Evolutionary conservation across 768 basidiomycete genomes (phyloP).

Genomic region (Termitomyces sp.): DNA sequence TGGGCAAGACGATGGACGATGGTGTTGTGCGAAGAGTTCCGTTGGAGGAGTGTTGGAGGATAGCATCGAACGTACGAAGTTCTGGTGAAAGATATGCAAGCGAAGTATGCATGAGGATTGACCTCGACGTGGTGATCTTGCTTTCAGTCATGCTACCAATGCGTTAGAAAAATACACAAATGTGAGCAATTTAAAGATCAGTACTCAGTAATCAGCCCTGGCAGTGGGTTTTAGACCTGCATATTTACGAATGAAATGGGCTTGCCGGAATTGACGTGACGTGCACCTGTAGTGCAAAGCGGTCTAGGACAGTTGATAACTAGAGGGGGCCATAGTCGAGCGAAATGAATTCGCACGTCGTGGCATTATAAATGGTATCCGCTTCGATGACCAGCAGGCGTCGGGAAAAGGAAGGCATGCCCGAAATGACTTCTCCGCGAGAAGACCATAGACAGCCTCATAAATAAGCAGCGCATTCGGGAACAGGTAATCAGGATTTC

Average conservation of each 20-base stretch:
- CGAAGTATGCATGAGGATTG: conserved; percentile 45
- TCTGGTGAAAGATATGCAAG: conserved; percentile 46
- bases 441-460: conserved; percentile 4
- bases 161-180: neutral
- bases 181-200: conserved; percentile 7
- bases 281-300: conserved; percentile 23
- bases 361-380: conserved; percentile 15
- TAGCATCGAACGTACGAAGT: conserved; percentile 36
- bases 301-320: conserved; percentile 15
- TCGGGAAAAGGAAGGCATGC: conserved; percentile 23
- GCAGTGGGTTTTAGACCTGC: conserved; percentile 4
- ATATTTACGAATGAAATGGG: conserved; percentile 14
- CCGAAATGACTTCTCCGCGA: conserved; percentile 17
- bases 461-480: neutral
- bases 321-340: conserved; percentile 10
- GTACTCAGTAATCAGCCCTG: neutral
- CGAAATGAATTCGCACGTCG: conserved; percentile 16
- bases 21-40: conserved; percentile 11
- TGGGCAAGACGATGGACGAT: conserved; percentile 29
- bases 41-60: conserved; percentile 22
- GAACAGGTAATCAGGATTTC: neutral
- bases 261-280: conserved; percentile 31
- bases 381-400: conserved; percentile 20
- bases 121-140: conserved; percentile 32
- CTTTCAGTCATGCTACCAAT: conserved; percentile 16